Evolutionary conservation across 495 filamentous ascomycete genomes (phyloP).

Genomic region (Xylaria curta): DNA sequence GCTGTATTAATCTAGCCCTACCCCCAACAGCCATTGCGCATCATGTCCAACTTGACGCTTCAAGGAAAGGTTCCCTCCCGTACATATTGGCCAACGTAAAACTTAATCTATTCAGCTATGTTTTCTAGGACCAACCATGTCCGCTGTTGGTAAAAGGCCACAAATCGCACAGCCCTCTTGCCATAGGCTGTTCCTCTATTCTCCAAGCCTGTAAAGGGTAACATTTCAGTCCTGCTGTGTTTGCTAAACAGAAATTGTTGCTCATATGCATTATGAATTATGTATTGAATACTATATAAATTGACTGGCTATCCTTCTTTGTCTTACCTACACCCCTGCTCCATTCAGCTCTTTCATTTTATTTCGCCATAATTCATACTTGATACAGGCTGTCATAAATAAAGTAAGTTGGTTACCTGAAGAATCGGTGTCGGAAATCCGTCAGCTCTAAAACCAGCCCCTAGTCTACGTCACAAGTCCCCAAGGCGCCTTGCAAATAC

Average conservation of each 20-base stretch:
- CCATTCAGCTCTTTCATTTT: conserved; percentile 22
- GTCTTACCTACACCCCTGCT: conserved; percentile 24
- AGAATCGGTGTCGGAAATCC: not conserved
- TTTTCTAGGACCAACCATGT: not conserved
- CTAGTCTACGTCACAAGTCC: not conserved
- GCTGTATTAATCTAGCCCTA: conserved; percentile 24
- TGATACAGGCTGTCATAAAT: not conserved
- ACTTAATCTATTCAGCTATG: conserved; percentile 21
- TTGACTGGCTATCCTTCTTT: conserved; percentile 27
- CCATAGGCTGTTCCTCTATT: conserved; percentile 17
- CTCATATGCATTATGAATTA: conserved; percentile 32
- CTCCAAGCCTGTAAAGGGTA: conserved; percentile 7
- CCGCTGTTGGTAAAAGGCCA: conserved; percentile 6
- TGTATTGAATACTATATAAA: conserved; percentile 23
- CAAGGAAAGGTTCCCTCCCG: conserved; percentile 14
- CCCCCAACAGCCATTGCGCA: conserved; percentile 3
- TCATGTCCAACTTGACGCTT: conserved; percentile 7
- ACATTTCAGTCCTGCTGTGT: conserved; percentile 13
- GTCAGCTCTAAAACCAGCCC: not conserved
- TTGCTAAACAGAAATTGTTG: conserved; percentile 24
- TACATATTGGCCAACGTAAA: conserved; percentile 9
- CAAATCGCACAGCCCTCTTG: conserved; percentile 4
- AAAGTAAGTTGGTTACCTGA: not conserved
- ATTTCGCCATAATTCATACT: not conserved
- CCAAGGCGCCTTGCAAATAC: not conserved